phyloP scores from a whole-genome alignment of 306 rosid genomes.

The Glycyrrhiza uralensis region DNA sequence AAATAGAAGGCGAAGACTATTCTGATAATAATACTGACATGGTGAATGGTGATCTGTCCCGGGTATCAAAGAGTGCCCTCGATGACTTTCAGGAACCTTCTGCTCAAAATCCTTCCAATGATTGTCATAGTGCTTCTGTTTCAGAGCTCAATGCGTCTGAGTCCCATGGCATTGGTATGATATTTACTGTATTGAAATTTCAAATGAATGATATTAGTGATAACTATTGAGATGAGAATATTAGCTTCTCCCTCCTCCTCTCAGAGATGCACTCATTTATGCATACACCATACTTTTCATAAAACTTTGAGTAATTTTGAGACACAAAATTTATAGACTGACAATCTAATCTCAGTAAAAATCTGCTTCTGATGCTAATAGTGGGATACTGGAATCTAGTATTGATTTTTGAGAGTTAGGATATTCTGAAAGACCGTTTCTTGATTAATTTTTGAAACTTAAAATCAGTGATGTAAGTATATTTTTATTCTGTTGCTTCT shows the following conservation, averaged over 20 bases:
- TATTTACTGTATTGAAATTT: constrained; percentile 22
- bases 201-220: background rate
- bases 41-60: constrained; percentile 38
- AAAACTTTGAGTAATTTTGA: background rate
- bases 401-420: constrained; percentile 1
- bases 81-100: constrained; percentile 46
- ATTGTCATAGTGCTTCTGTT: constrained; percentile 41
- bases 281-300: background rate
- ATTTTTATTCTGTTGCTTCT: background rate
- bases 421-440: background rate
- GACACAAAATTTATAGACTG: background rate
- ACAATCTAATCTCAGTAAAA: background rate
- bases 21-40: constrained; percentile 25
- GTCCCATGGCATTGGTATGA: constrained; percentile 54
- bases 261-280: background rate
- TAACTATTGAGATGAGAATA: background rate
- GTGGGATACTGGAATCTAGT: background rate
- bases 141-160: constrained; percentile 43
- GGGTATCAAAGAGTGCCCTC: constrained; percentile 32
- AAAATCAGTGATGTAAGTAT: constrained; percentile 4
- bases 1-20: constrained; percentile 42
- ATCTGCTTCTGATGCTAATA: constrained; percentile 1
- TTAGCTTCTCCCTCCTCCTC: background rate
- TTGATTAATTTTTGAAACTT: background rate
- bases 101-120: constrained; percentile 33